Conservation (phyloP, 2,329 filamentous ascomycete genomes). For the Albifimbria verrucaria region DNA sequence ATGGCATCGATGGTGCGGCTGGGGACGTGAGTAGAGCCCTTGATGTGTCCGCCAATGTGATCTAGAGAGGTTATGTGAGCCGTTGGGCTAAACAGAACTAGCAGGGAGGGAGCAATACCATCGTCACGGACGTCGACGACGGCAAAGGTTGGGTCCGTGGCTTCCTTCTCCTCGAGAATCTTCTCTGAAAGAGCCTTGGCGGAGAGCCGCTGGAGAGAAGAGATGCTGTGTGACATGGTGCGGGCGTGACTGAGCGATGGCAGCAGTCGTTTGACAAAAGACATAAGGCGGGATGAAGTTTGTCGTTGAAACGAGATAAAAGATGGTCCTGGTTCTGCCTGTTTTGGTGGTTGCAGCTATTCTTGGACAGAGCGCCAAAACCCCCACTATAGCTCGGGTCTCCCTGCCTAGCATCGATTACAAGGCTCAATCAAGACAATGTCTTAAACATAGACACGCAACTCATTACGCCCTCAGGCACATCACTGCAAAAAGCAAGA, state of each 20-base stretch:
- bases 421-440: too few relatives aligned
- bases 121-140: slow-evolving; percentile 88
- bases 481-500: too few relatives aligned
- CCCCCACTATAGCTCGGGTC: too few relatives aligned
- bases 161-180: slow-evolving; percentile 49
- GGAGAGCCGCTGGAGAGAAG: slow-evolving; percentile 63
- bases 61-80: slow-evolving; percentile 54
- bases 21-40: slow-evolving; percentile 71
- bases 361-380: too few relatives aligned
- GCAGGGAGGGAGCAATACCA: slow-evolving; percentile 41
- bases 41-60: slow-evolving; percentile 87
- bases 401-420: too few relatives aligned
- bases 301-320: background rate
- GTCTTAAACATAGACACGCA: too few relatives aligned
- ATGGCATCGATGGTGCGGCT: slow-evolving; percentile 68
- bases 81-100: too few relatives aligned
- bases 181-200: slow-evolving; percentile 65
- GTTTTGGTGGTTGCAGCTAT: too few relatives aligned
- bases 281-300: background rate
- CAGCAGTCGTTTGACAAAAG: background rate
- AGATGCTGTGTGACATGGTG: slow-evolving; percentile 33
- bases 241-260: background rate
- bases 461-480: too few relatives aligned
- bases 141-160: slow-evolving; percentile 51
- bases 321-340: too few relatives aligned